Percentiles rank a stretch among this genome's conserved stretches.
Evolutionary conservation across 1,284 basidiomycete genomes (phyloP).

Genomic region (Ceratobasidium sp.): DNA sequence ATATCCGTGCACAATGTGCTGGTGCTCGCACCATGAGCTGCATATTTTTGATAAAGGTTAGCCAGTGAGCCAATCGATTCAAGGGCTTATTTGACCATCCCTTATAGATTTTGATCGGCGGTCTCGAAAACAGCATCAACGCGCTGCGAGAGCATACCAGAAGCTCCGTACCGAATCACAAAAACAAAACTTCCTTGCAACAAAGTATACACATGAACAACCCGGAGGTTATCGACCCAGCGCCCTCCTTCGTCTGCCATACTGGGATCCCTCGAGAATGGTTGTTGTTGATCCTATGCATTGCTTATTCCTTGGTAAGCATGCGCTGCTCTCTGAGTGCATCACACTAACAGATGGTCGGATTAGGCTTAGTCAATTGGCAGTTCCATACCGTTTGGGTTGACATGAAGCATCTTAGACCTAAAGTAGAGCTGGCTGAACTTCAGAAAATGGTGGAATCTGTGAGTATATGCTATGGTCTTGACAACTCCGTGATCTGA

Average conservation of each 20-base stretch:
- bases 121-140: background rate
- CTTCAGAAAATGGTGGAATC: background rate
- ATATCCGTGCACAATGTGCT: conserved; percentile 9
- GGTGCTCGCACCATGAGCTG: background rate
- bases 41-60: background rate
- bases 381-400: conserved; percentile 15
- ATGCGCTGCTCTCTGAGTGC: too few relatives aligned
- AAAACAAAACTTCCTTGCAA: background rate
- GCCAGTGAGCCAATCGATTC: too few relatives aligned
- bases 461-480: background rate
- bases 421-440: background rate
- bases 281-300: conserved; percentile 35
- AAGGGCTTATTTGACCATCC: background rate
- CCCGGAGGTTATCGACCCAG: background rate
- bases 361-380: conserved; percentile 6
- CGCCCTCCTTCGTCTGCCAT: background rate
- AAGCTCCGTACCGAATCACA: background rate
- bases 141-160: background rate
- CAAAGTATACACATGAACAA: too few relatives aligned
- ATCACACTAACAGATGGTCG: too few relatives aligned
- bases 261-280: conserved; percentile 31
- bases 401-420: background rate
- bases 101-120: background rate
- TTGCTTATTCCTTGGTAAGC: conserved; percentile 27
- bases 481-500: background rate